phyloP scores from a whole-genome alignment of 768 basidiomycete species.

The Trametes coccinea region DNA sequence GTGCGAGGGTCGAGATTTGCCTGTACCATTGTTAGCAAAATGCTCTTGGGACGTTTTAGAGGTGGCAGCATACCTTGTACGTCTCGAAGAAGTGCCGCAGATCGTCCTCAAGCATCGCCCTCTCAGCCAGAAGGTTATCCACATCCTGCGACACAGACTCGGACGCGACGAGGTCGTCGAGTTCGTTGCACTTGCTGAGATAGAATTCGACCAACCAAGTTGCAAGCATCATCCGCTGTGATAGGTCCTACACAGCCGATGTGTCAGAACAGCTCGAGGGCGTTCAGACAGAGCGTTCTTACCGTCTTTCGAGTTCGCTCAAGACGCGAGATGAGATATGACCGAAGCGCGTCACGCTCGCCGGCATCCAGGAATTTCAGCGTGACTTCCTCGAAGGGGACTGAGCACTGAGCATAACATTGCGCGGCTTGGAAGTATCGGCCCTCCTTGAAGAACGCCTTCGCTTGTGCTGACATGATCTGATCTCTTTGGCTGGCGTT shows the following conservation, averaged over 20 bases:
- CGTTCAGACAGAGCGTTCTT: constrained; percentile 28
- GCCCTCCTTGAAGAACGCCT: constrained; percentile 73
- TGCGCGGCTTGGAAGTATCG: constrained; percentile 92
- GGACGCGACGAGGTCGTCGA: constrained; percentile 92
- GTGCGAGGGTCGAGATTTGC: constrained; percentile 81
- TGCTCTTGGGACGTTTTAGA: too few relatives aligned
- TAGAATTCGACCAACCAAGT: constrained; percentile 99
- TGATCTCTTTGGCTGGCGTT: constrained; percentile 85
- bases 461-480: constrained; percentile 82
- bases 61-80: constrained; percentile 65
- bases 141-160: constrained; percentile 80
- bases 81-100: constrained; percentile 90
- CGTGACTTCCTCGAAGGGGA: constrained; percentile 87
- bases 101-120: constrained; percentile 87
- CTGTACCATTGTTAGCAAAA: constrained; percentile 38
- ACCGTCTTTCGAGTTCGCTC: constrained; percentile 85
- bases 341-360: constrained; percentile 87
- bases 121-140: constrained; percentile 81
- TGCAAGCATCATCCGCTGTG: constrained; percentile 95
- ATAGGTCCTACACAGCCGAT: constrained; percentile 62
- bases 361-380: constrained; percentile 87
- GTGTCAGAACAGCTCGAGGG: neutral
- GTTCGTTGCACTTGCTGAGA: constrained; percentile 92
- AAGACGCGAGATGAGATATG: constrained; percentile 84
- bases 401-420: constrained; percentile 86